Percentiles rank a stretch among this genome's conserved stretches.
Evolutionary conservation across 2,329 filamentous ascomycete genomes (phyloP).

Genomic region (Aspergillus sergii): DNA sequence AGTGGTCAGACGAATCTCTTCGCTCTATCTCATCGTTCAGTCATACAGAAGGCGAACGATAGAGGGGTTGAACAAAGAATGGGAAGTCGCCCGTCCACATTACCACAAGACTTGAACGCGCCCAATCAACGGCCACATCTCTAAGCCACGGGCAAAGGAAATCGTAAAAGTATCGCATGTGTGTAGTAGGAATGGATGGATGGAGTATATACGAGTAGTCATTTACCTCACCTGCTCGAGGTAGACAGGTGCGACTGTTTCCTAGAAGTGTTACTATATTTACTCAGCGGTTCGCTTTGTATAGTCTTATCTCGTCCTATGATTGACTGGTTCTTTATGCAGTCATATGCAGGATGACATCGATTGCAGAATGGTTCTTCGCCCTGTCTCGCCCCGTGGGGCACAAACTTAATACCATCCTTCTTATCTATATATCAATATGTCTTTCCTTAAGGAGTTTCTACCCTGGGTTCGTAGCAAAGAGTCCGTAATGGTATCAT

Average conservation of each 20-base stretch:
- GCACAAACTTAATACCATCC: not conserved
- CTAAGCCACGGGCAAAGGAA: not conserved
- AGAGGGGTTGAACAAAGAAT: not conserved
- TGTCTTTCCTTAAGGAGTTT: not conserved
- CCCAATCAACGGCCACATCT: not conserved
- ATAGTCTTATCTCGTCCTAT: not conserved
- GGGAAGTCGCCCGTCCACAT: not conserved
- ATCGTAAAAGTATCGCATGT: not conserved
- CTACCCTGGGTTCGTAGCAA: not conserved
- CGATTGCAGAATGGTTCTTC: not conserved
- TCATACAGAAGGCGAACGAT: not conserved
- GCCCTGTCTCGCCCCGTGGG: not conserved
- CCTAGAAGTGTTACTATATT: not conserved
- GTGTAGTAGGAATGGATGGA: not conserved
- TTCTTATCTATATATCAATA: not conserved
- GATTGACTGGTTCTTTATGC: not conserved
- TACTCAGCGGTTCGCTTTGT: not conserved
- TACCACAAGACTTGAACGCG: not conserved
- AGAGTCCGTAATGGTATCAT: conserved; percentile 4
- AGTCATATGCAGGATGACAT: conserved; percentile 13
- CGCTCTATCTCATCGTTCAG: not conserved
- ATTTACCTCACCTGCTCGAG: not conserved
- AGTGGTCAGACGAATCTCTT: not conserved
- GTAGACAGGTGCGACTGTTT: not conserved
- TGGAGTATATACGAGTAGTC: not conserved